Evolutionary conservation across 192 early-diverging fungal genomes (phyloP), one percentile per base, ranked within the genome.

Genomic region (Coemansia sp.): DNA sequence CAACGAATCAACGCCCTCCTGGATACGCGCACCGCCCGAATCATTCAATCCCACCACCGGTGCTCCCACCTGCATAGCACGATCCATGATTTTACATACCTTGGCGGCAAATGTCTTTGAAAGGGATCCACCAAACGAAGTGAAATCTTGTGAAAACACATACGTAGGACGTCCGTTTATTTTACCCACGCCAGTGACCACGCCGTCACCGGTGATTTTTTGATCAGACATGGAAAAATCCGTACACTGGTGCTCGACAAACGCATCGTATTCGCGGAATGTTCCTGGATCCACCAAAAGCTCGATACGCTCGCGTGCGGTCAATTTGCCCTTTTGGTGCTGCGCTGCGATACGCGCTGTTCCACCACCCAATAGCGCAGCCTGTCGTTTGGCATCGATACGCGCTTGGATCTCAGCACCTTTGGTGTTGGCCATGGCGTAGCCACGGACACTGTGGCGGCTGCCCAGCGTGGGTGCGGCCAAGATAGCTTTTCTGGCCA

Each of bases 11-110:
- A 98, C 96, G 66, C 96, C 96, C 81, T 98, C 96, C 74, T 98
- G 96, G 66, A 98, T 98, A 72, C 96, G 89, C 18, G 96, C 96
- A 70, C 96, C 96, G 52, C 96, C 96, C 63, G 95, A 97, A 83
- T 98, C 96, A 71, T 98, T 95, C 28, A 98, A 77, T 1, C 96
- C 96, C 53, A 98, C 91, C 18, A 98, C 91, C 5, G 96, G 96
- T n/a, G 94, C 95, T 20, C 95, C 93, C 12, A 94, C 95, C 41
- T 91, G 73, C 72, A 98, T 75, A 14, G 96, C 96, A 71, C 93
- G 90, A 74, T 98, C 95, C 93, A 98, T 94, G 66, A 93, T 82
- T 82, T 95, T 97, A 84, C 93, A 91, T 53, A 98, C 92, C 81
- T 98, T 98, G 63, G 88, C 86, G 2, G 96, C 94, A 76, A 97